These are phyloP conservation scores for Trapa incisa DNA, from an alignment of 345 rosid genomes.

Conservation along the genomic window DNA sequence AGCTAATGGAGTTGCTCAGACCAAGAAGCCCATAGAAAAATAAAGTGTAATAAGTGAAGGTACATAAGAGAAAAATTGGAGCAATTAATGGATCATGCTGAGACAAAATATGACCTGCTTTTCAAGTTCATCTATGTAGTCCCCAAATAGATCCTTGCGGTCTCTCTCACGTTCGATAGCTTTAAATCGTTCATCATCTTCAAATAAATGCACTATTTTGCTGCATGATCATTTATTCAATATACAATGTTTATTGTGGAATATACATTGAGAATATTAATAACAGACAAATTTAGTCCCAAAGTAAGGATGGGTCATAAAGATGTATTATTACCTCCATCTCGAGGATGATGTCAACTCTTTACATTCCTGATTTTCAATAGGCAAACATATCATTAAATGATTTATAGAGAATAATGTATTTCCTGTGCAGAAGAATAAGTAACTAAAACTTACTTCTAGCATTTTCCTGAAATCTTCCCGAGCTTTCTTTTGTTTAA, in stretches of 20 bases:
- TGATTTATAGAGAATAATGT: neutral
- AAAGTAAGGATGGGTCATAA: constrained; percentile 2
- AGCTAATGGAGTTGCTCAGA: neutral
- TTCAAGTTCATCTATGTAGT: constrained; percentile 50
- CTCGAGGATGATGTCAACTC: constrained; percentile 64
- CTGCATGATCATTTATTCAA: constrained; percentile 33
- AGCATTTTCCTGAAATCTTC: constrained; percentile 79
- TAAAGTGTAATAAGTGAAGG: neutral
- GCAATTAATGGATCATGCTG: constrained; percentile 8
- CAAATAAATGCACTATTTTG: constrained; percentile 60
- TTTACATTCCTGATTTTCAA: constrained; percentile 44
- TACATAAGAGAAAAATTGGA: neutral
- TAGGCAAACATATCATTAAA: constrained; percentile 8
- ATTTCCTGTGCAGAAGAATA: neutral
- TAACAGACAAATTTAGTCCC: constrained; percentile 5
- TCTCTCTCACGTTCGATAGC: constrained; percentile 85
- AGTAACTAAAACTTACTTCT: constrained; percentile 39
- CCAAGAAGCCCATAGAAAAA: neutral
- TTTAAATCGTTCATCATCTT: constrained; percentile 76
- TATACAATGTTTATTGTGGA: neutral
- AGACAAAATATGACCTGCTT: constrained; percentile 40
- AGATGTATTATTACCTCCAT: constrained; percentile 65
- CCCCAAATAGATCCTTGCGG: constrained; percentile 71
- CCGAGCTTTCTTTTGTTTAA: constrained; percentile 54
- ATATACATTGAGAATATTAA: neutral